phyloP scores from a whole-genome alignment of 129 eudicot species.

The Ambrosia artemisiifolia region DNA sequence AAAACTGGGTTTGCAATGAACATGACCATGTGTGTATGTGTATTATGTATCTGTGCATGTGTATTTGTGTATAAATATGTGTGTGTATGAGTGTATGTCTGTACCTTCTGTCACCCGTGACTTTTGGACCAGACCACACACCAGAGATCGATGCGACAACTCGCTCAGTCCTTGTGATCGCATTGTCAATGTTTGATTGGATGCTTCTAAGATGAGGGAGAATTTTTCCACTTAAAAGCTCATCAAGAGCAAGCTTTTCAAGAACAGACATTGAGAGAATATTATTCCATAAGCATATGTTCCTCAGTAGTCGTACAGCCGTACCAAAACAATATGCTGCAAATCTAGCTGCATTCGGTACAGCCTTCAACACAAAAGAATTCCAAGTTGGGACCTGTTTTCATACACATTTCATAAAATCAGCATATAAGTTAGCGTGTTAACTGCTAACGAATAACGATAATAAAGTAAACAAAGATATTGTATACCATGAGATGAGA shows the following conservation, averaged over 20 bases:
- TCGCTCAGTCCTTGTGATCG: constrained; percentile 76
- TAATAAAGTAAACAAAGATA: not conserved
- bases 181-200: constrained; percentile 69
- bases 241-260: constrained; percentile 85
- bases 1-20: not conserved
- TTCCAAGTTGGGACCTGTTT: constrained; percentile 92
- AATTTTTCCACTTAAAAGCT: constrained; percentile 69
- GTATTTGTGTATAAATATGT: not conserved
- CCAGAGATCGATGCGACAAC: constrained; percentile 65
- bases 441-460: too few relatives aligned
- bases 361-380: constrained; percentile 66
- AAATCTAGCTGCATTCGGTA: constrained; percentile 82
- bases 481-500: constrained; percentile 58
- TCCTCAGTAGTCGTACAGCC: constrained; percentile 77
- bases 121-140: constrained; percentile 80
- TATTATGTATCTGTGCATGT: not conserved
- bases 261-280: constrained; percentile 61
- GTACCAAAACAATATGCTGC: constrained; percentile 86
- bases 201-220: constrained; percentile 93
- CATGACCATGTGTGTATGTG: not conserved
- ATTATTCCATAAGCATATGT: constrained; percentile 79
- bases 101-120: constrained; percentile 63
- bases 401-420: not conserved
- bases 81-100: not conserved
- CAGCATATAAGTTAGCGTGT: not conserved